These are phyloP conservation scores for Puya raimondii DNA, from an alignment of 176 grass and related monocot genomes.

Conservation along the genomic window DNA sequence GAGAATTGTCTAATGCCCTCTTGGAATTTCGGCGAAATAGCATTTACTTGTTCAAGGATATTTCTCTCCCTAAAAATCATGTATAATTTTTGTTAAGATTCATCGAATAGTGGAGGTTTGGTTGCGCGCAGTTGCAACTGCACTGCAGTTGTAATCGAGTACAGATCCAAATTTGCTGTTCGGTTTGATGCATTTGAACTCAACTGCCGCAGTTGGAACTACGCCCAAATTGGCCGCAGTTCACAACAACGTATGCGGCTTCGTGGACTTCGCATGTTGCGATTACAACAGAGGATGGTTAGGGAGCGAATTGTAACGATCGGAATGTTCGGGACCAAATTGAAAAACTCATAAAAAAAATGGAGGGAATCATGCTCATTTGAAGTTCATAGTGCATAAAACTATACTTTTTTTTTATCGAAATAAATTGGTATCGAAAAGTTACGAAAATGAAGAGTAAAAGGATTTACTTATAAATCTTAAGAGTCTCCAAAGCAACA, in stretches of 20 bases:
- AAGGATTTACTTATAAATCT: constrained; percentile 54
- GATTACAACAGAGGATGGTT: too few species aligned
- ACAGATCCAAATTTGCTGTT: too few species aligned
- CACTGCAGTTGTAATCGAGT: too few species aligned
- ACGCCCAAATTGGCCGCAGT: too few species aligned
- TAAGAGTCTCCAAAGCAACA: constrained; percentile 83
- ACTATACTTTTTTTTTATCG: neutral
- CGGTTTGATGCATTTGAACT: too few species aligned
- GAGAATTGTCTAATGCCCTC: constrained; percentile 63
- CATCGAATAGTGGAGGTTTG: constrained; percentile 6
- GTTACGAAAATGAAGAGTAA: neutral
- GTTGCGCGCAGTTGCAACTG: neutral
- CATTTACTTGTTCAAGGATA: constrained; percentile 59
- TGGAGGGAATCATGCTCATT: too few species aligned
- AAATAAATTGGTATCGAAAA: neutral
- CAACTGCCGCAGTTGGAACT: too few species aligned
- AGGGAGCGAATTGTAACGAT: too few species aligned
- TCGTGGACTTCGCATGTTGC: too few species aligned
- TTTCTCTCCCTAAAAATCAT: constrained; percentile 64
- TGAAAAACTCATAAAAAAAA: too few species aligned
- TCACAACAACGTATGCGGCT: too few species aligned
- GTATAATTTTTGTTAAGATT: constrained; percentile 19
- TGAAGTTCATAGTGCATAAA: neutral
- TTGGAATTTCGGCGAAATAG: constrained; percentile 64
- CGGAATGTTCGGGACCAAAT: too few species aligned